A percentile compares a stretch with the other conserved stretches of the same genome.
Evolutionary conservation across 345 rosid species (phyloP).

Genomic region (Citrus inodora): DNA sequence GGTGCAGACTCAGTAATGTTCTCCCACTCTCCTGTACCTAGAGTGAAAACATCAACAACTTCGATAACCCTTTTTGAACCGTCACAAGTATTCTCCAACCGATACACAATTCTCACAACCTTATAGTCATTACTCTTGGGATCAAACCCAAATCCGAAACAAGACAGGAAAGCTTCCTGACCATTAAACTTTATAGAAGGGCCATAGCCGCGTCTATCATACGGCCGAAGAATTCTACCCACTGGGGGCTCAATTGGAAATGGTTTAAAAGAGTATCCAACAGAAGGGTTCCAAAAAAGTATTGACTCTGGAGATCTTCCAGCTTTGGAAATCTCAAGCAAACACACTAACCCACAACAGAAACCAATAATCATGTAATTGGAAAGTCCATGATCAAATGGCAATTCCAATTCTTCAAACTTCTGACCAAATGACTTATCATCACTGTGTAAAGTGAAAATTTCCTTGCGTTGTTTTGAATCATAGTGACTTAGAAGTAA

Average conservation of each 20-base stretch:
- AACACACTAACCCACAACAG: background rate
- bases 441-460: background rate
- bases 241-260: background rate
- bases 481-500: background rate
- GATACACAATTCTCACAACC: constrained; percentile 28
- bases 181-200: background rate
- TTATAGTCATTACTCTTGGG: constrained; percentile 17
- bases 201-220: background rate
- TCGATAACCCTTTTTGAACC: background rate
- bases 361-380: background rate
- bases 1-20: constrained; percentile 10
- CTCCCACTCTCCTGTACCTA: constrained; percentile 25
- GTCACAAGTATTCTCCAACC: background rate
- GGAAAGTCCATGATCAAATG: background rate
- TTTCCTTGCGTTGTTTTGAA: background rate
- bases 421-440: background rate
- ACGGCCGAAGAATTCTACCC: background rate
- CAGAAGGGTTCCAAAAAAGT: constrained; percentile 11
- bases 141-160: constrained; percentile 23
- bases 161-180: background rate
- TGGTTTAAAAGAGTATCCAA: background rate
- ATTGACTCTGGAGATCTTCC: background rate
- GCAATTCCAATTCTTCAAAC: background rate
- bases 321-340: background rate
- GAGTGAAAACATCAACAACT: constrained; percentile 28